These are phyloP conservation scores for Pseudoturritis turrita DNA, from an alignment of 345 rosid species.

Conservation along the genomic window DNA sequence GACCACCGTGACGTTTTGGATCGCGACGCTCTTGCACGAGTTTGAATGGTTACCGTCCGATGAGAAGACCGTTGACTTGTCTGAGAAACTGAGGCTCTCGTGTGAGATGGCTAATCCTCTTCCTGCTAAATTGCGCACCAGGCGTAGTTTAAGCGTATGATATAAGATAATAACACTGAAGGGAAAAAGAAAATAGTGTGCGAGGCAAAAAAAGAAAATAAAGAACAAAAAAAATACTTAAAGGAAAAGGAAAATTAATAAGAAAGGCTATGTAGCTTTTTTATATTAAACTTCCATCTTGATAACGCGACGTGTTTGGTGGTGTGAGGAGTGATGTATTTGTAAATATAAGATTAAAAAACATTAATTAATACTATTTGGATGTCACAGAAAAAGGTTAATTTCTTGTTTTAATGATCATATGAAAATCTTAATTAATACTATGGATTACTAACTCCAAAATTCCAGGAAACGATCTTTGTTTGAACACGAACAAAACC, in stretches of 20 bases:
- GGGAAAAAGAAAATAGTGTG: background rate
- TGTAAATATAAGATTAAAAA: constrained; percentile 21
- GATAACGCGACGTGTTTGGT: constrained; percentile 13
- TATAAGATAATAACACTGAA: background rate
- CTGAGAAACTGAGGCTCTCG: constrained; percentile 69
- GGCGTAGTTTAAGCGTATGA: constrained; percentile 29
- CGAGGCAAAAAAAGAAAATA: background rate
- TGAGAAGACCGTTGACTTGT: constrained; percentile 47
- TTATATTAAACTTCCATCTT: constrained; percentile 10
- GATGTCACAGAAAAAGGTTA: background rate
- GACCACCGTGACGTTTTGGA: constrained; percentile 64
- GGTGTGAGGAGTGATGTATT: constrained; percentile 23
- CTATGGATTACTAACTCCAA: background rate
- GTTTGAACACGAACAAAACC: constrained; percentile 3
- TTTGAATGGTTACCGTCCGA: constrained; percentile 53
- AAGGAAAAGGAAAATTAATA: background rate
- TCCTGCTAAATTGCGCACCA: constrained; percentile 35
- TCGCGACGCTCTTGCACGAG: constrained; percentile 65
- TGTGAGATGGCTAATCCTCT: constrained; percentile 86
- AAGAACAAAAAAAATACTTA: background rate
- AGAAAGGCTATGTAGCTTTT: constrained; percentile 2
- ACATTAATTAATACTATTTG: background rate
- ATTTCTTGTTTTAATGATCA: background rate
- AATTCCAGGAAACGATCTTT: constrained; percentile 6
- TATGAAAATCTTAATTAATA: background rate